Conservation (phyloP, 2,329 filamentous ascomycete genomes). For the Monosporascus sp. region DNA sequence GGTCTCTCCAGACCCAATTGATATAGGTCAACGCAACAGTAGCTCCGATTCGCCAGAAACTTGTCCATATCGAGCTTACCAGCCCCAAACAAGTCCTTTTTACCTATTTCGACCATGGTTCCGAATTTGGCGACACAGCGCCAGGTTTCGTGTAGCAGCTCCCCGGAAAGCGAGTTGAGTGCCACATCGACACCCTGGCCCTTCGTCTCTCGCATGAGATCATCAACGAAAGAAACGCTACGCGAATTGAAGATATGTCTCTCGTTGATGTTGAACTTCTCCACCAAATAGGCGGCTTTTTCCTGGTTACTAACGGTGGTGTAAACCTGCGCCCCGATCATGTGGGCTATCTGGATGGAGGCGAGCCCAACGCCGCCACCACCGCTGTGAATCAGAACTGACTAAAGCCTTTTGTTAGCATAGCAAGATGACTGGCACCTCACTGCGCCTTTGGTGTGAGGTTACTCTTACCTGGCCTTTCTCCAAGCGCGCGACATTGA, state of each 20-base stretch:
- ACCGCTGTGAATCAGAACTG: neutral
- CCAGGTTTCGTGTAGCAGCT: slow-evolving; percentile 19
- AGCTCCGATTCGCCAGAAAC: neutral
- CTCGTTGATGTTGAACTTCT: slow-evolving; percentile 16
- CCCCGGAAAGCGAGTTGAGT: slow-evolving; percentile 16
- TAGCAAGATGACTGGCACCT: too few species aligned
- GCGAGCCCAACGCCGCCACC: neutral
- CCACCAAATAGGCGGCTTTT: slow-evolving; percentile 18
- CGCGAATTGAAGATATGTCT: slow-evolving; percentile 20
- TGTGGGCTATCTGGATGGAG: neutral
- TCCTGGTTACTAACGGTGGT: slow-evolving; percentile 7
- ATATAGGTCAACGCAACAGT: neutral
- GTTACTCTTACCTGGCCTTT: too few species aligned
- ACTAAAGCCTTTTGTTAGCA: too few species aligned
- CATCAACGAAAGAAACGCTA: slow-evolving; percentile 15
- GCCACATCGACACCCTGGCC: slow-evolving; percentile 18
- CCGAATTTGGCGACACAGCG: slow-evolving; percentile 23
- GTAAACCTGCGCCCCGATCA: neutral
- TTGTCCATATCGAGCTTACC: neutral
- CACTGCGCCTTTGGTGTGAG: too few species aligned
- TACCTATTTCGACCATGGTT: slow-evolving; percentile 24
- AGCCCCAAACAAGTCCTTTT: slow-evolving; percentile 13
- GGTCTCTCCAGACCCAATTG: too few species aligned
- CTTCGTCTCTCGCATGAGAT: slow-evolving; percentile 11
- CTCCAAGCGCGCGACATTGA: neutral